phyloP scores from a whole-genome alignment of 2,329 filamentous ascomycete genomes.

The Elsinoe batatas region DNA sequence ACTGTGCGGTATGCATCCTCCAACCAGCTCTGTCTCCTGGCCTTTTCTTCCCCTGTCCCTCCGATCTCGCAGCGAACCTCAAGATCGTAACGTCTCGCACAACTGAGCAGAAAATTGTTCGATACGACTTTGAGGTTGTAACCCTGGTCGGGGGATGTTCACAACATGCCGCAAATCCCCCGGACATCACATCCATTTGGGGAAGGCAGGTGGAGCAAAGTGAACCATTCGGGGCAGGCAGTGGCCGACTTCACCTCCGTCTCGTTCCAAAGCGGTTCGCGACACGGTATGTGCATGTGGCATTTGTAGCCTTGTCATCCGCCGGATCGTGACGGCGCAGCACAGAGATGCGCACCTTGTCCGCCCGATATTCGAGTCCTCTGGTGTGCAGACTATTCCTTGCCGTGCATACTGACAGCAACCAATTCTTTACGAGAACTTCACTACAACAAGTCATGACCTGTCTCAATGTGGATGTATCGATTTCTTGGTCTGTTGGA shows the following conservation, averaged over 20 bases:
- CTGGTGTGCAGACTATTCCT: not conserved
- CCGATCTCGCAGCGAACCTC: not conserved
- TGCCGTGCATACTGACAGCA: not conserved
- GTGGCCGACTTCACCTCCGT: not conserved
- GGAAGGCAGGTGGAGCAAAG: slow-evolving; percentile 2
- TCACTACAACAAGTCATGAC: not conserved
- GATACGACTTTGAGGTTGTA: not conserved
- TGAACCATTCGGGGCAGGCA: not conserved
- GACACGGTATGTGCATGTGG: slow-evolving; percentile 1
- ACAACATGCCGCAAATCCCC: slow-evolving; percentile 2
- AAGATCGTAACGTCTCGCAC: not conserved
- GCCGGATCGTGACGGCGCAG: not conserved
- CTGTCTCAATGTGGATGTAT: not conserved
- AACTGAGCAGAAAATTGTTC: not conserved
- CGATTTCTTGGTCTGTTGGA: not conserved
- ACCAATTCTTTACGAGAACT: not conserved
- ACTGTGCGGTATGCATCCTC: not conserved
- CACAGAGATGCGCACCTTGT: not conserved
- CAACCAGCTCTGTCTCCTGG: not conserved
- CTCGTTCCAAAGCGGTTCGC: slow-evolving; percentile 1
- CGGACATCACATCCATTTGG: slow-evolving; percentile 1
- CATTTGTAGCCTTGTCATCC: not conserved
- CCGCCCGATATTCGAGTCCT: not conserved
- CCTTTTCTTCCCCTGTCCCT: not conserved
- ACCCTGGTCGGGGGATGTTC: not conserved